Conservation (phyloP, 1,139 yeast species). For the Geotrichum klebahnii region DNA sequence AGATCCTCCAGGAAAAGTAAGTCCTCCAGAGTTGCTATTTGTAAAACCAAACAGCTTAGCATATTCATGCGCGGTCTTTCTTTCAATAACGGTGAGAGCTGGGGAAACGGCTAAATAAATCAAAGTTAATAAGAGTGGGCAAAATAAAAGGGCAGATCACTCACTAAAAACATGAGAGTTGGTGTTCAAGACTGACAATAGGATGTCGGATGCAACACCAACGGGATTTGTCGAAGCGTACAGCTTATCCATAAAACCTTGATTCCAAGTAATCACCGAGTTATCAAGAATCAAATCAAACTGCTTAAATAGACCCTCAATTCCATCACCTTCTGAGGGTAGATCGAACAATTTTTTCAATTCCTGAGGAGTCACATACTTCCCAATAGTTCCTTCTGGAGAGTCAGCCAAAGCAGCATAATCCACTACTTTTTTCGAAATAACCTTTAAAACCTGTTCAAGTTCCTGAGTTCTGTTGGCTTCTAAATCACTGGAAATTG, state of each 20-base stretch:
- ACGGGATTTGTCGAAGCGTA: constrained; percentile 83
- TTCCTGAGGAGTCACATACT: constrained; percentile 39
- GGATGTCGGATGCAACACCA: constrained; percentile 69
- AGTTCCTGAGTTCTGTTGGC: constrained; percentile 44
- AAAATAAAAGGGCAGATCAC: too few species aligned
- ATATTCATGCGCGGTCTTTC: constrained; percentile 61
- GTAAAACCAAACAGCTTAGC: constrained; percentile 62
- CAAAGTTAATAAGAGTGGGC: too few species aligned
- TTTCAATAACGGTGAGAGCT: constrained; percentile 70
- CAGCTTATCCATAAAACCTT: constrained; percentile 78
- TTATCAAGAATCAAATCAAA: constrained; percentile 59
- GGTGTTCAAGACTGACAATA: constrained; percentile 69
- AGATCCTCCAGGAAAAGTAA: constrained; percentile 84
- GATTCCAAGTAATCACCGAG: constrained; percentile 83
- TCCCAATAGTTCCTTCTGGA: constrained; percentile 40
- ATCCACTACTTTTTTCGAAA: constrained; percentile 39
- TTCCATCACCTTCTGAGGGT: constrained; percentile 40
- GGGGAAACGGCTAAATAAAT: constrained; percentile 91
- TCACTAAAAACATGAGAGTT: constrained; percentile 82
- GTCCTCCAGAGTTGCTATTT: constrained; percentile 62
- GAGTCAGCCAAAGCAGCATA: constrained; percentile 44
- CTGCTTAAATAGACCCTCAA: constrained; percentile 45
- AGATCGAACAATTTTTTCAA: constrained; percentile 35
- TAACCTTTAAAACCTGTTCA: constrained; percentile 43
- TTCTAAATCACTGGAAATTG: constrained; percentile 31